Conservation (phyloP, 2,329 filamentous ascomycete genomes). For the Neonectria punicea region DNA sequence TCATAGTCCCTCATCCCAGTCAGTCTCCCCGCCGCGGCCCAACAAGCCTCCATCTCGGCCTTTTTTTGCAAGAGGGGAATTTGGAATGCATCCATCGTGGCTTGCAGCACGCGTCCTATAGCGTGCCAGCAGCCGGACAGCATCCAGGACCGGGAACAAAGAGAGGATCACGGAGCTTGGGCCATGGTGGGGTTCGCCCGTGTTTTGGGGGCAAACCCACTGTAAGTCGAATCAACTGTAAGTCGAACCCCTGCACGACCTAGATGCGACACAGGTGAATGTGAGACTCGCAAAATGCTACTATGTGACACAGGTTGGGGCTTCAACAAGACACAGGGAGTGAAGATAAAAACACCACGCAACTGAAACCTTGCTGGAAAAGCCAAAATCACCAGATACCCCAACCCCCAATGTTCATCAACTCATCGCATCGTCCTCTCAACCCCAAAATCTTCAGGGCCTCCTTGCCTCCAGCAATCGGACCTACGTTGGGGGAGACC, state of each 20-base stretch:
- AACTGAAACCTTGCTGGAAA: neutral
- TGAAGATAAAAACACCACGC: neutral
- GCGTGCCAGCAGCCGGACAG: neutral
- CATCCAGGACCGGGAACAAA: neutral
- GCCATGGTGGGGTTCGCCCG: constrained; percentile 14
- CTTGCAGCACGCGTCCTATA: neutral
- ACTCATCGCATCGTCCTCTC: neutral
- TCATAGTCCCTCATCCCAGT: constrained; percentile 3
- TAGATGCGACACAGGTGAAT: neutral
- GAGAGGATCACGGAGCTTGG: constrained; percentile 6
- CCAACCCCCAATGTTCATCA: constrained; percentile 38
- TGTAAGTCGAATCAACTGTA: neutral
- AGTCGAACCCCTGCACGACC: constrained; percentile 5
- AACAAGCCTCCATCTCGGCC: constrained; percentile 6
- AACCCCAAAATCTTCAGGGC: neutral
- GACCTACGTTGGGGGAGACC: constrained; percentile 11
- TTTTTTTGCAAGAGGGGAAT: neutral
- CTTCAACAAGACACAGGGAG: constrained; percentile 36
- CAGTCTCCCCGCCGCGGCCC: neutral
- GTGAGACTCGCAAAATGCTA: constrained; percentile 1
- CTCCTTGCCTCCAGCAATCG: neutral
- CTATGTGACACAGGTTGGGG: constrained; percentile 30
- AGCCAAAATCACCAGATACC: constrained; percentile 14
- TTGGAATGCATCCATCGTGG: neutral
- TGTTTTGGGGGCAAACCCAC: constrained; percentile 1